Base-by-base conservation (phyloP, 306 rosid genomes). In the Castanea sativa region DNA sequence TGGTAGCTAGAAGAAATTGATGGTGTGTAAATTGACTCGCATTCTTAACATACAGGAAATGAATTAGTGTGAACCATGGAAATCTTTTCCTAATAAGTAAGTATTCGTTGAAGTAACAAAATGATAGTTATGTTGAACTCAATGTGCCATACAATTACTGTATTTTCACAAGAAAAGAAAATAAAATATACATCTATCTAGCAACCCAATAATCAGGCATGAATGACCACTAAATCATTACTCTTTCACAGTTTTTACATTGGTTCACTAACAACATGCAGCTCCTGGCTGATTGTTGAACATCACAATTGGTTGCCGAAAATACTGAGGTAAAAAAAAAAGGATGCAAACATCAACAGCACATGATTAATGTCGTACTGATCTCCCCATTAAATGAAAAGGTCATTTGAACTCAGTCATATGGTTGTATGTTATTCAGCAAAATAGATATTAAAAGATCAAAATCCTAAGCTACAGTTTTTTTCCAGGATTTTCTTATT, bases 301-400 rank as follows among this genome's bases (percentile, higher is more conserved):
- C 80, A 79, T 51, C 74, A 57, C 69, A 76, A 68, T 32, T 69
- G 77, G 38, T 60, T 74, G 45, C 45, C 67, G 69, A 45, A 64
- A 82, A 10, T 63, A 18, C 20, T 57, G 38, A 56, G 27, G 67
- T 19, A 10, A 2, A 78, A 82, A 32, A 64, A 69, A 76, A 73
- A 67, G 61, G 68, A 60, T 27, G 13, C 29, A 18, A 20, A 30
- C 56, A 29, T 41, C 25, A 49, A 25, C 30, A 64, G 45, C 21
- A 29, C 27, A 20, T 16, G 45, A 64, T 64, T 64, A n/a, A 64
- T 2, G 6, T 5, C 6, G n/a, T 29, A n/a, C 13, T 15, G 45
- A 30, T 64, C 30, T 57, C 45, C 67, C 76, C 2, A 8, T 55
- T 11, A 64, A 30, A 29, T 30, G 45, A 64, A 6, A 63, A 63